Evolutionary conservation across 768 basidiomycete species (phyloP).

Genomic region (Pleurotus pulmonarius): DNA sequence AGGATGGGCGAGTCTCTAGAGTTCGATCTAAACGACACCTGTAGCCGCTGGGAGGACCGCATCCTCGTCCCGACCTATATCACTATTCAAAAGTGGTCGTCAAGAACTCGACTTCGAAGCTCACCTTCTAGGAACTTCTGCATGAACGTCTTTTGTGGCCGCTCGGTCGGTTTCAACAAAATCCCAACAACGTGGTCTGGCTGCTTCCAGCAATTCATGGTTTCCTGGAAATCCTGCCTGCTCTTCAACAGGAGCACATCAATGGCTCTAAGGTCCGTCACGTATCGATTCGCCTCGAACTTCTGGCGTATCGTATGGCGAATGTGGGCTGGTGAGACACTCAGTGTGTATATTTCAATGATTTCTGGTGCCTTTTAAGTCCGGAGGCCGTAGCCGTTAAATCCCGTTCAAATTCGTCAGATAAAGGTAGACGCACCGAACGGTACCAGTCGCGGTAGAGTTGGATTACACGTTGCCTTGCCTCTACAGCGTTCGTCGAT

Average conservation of each 20-base stretch:
- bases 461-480: conserved; percentile 63
- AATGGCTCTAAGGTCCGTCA: conserved; percentile 77
- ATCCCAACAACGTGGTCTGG: conserved; percentile 76
- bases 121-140: conserved; percentile 83
- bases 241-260: conserved; percentile 85
- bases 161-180: conserved; percentile 44
- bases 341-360: conserved; percentile 74
- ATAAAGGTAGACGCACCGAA: conserved; percentile 52
- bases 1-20: not conserved
- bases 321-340: conserved; percentile 71
- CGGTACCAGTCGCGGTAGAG: conserved; percentile 96
- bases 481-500: conserved; percentile 56
- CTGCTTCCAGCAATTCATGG: conserved; percentile 92
- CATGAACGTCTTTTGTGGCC: conserved; percentile 61
- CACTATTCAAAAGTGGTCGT: not conserved
- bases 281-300: conserved; percentile 83
- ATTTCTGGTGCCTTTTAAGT: conserved; percentile 83
- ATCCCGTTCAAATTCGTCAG: conserved; percentile 2
- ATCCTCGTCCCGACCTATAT: conserved; percentile 71
- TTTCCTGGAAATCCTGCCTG: conserved; percentile 89
- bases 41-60: conserved; percentile 68
- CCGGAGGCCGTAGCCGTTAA: not conserved
- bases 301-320: conserved; percentile 80
- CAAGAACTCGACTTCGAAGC: conserved; percentile 18
- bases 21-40: conserved; percentile 29